Evolutionary conservation across 768 basidiomycete species (phyloP).

Genomic region (Leucocoprinus sp.): DNA sequence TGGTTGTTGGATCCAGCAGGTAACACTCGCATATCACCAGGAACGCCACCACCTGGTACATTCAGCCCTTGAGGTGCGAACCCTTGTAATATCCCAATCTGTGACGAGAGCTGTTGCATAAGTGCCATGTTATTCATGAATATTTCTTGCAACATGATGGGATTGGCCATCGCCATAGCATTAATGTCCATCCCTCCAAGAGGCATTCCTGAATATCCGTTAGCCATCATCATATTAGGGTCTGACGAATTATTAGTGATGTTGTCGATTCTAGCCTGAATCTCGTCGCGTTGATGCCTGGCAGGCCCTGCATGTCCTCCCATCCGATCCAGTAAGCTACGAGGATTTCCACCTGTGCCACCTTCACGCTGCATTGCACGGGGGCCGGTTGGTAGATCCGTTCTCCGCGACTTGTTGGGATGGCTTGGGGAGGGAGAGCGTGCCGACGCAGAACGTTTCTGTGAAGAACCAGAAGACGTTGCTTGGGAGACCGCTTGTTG

Average conservation of each 20-base stretch:
- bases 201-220: conserved; percentile 33
- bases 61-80: conserved; percentile 53
- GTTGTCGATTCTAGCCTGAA: conserved; percentile 73
- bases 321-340: conserved; percentile 79
- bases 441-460: conserved; percentile 59
- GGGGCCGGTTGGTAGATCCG: conserved; percentile 77
- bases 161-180: conserved; percentile 47
- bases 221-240: conserved; percentile 49
- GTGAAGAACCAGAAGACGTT: conserved; percentile 36
- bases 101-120: conserved; percentile 87
- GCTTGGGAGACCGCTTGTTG: conserved; percentile 70
- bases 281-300: conserved; percentile 49
- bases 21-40: conserved; percentile 45
- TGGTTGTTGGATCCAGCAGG: conserved; percentile 31
- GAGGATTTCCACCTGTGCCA: conserved; percentile 27
- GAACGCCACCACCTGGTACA: conserved; percentile 43
- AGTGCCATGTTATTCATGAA: conserved; percentile 89
- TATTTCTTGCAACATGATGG: conserved; percentile 77
- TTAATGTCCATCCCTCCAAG: conserved; percentile 53
- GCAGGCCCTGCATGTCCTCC: conserved; percentile 44
- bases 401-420: conserved; percentile 65
- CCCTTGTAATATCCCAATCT: conserved; percentile 67
- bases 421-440: conserved; percentile 60
- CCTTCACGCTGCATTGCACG: conserved; percentile 65
- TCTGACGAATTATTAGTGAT: conserved; percentile 54